phyloP scores from a whole-genome alignment of 2,329 filamentous ascomycete species.

The Arthrobotrys conoides region DNA sequence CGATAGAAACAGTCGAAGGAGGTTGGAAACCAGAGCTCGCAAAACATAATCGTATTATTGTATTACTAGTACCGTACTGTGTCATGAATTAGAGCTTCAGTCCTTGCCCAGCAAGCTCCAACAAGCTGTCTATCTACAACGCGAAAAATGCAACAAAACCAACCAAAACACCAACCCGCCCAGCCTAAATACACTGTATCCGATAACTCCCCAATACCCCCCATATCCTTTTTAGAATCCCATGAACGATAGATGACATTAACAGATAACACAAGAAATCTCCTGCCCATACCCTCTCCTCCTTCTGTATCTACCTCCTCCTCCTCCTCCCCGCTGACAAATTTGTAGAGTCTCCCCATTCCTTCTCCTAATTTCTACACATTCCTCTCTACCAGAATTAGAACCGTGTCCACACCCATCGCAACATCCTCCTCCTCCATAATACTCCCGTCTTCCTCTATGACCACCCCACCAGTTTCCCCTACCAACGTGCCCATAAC shows the following conservation, averaged over 20 bases:
- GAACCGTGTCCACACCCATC: not conserved
- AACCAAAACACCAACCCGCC: slow-evolving; percentile 1
- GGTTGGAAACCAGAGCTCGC: not conserved
- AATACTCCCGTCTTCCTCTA: not conserved
- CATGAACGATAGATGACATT: slow-evolving; percentile 14
- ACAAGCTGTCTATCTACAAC: slow-evolving; percentile 20
- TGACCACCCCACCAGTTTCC: slow-evolving; percentile 29
- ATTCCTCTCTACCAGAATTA: slow-evolving; percentile 36
- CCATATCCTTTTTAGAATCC: slow-evolving; percentile 6
- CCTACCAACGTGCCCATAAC: slow-evolving; percentile 18
- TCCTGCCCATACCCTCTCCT: slow-evolving; percentile 31
- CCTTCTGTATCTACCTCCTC: slow-evolving; percentile 29
- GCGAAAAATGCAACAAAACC: slow-evolving; percentile 33
- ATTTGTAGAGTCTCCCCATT: slow-evolving; percentile 53
- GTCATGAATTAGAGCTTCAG: not conserved
- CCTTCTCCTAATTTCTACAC: slow-evolving; percentile 52
- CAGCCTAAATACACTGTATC: slow-evolving; percentile 6
- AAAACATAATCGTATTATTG: slow-evolving; percentile 10
- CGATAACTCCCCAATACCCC: slow-evolving; percentile 2
- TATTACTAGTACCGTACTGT: not conserved
- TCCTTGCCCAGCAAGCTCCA: slow-evolving; percentile 16
- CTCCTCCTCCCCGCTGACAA: slow-evolving; percentile 39
- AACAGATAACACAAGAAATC: slow-evolving; percentile 54
- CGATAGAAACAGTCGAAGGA: not conserved
- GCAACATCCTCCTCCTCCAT: slow-evolving; percentile 5